Percentiles rank a stretch among this genome's conserved stretches.
Evolutionary conservation across 2,329 filamentous ascomycete genomes (phyloP).

Genomic region (Ophiostoma sp.): DNA sequence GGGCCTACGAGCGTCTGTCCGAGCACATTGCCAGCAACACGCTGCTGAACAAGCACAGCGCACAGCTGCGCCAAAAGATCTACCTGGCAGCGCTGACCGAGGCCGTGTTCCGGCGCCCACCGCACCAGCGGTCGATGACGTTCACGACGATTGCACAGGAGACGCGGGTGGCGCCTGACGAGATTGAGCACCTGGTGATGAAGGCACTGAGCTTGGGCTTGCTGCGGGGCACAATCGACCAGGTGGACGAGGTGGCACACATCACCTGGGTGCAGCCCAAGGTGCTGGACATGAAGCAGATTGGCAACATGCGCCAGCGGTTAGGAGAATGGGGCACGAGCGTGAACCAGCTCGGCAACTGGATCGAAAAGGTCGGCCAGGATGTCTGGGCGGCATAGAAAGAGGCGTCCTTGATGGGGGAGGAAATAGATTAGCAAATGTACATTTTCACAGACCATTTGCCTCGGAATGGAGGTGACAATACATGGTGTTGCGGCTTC

Average conservation of each 20-base stretch:
- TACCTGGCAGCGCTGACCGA: slow-evolving; percentile 94
- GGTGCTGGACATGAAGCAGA: slow-evolving; percentile 92
- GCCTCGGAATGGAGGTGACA: too few relatives aligned
- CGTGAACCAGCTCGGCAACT: slow-evolving; percentile 92
- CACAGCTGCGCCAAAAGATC: slow-evolving; percentile 93
- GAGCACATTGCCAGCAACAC: slow-evolving; percentile 74
- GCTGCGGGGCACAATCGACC: slow-evolving; percentile 86
- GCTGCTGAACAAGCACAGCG: slow-evolving; percentile 71
- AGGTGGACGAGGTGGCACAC: slow-evolving; percentile 87
- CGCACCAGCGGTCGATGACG: slow-evolving; percentile 90
- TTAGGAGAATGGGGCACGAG: slow-evolving; percentile 93
- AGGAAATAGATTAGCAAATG: background rate
- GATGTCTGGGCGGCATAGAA: slow-evolving; percentile 83
- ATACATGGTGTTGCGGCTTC: background rate
- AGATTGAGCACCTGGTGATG: slow-evolving; percentile 98
- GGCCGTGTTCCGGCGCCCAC: slow-evolving; percentile 89
- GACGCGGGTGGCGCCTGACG: slow-evolving; percentile 82
- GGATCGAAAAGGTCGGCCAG: slow-evolving; percentile 90
- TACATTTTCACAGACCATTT: slow-evolving; percentile 2
- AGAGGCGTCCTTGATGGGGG: background rate
- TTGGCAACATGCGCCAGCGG: slow-evolving; percentile 81
- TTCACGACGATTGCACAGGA: slow-evolving; percentile 84
- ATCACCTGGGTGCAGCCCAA: slow-evolving; percentile 99
- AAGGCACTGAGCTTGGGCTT: slow-evolving; percentile 94
- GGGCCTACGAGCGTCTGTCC: slow-evolving; percentile 76